phyloP scores from a whole-genome alignment of 2,329 filamentous ascomycete genomes.

The Pseudomassariella vexata region DNA sequence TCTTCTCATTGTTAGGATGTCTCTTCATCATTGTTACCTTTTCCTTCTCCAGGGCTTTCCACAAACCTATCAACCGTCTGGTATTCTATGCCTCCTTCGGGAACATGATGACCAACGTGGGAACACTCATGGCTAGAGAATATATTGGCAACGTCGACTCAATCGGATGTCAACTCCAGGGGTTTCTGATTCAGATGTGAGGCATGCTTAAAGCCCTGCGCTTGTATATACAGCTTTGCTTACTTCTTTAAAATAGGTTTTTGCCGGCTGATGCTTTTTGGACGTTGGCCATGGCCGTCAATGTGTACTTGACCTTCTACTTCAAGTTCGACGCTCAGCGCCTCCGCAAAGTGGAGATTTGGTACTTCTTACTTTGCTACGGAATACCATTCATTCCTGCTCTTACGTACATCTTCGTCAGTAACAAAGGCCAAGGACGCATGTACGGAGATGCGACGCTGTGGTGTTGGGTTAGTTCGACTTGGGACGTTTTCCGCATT shows the following conservation, averaged over 20 bases:
- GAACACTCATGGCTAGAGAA: conserved; percentile 64
- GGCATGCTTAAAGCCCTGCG: conserved; percentile 25
- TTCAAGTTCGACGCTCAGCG: conserved; percentile 61
- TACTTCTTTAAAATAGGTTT: conserved; percentile 47
- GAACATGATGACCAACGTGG: conserved; percentile 72
- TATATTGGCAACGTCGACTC: conserved; percentile 45
- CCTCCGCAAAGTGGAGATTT: conserved; percentile 63
- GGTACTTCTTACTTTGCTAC: conserved; percentile 66
- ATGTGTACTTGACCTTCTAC: conserved; percentile 79
- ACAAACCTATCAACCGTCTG: conserved; percentile 81
- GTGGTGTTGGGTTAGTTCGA: conserved; percentile 72
- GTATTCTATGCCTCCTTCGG: conserved; percentile 81
- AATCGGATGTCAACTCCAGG: conserved; percentile 66
- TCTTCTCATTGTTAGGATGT: conserved; percentile 65
- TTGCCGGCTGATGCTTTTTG: conserved; percentile 71
- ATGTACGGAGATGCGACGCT: conserved; percentile 71
- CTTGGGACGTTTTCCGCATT: conserved; percentile 69
- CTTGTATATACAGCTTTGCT: background rate
- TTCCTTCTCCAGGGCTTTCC: conserved; percentile 60
- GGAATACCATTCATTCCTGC: conserved; percentile 67
- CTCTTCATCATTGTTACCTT: conserved; percentile 70
- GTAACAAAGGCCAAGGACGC: conserved; percentile 41
- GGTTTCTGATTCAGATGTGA: conserved; percentile 76
- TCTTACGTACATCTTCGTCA: conserved; percentile 61
- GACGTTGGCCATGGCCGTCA: conserved; percentile 78